Conservation (phyloP, 345 rosid genomes). For the Theobroma cacao region DNA sequence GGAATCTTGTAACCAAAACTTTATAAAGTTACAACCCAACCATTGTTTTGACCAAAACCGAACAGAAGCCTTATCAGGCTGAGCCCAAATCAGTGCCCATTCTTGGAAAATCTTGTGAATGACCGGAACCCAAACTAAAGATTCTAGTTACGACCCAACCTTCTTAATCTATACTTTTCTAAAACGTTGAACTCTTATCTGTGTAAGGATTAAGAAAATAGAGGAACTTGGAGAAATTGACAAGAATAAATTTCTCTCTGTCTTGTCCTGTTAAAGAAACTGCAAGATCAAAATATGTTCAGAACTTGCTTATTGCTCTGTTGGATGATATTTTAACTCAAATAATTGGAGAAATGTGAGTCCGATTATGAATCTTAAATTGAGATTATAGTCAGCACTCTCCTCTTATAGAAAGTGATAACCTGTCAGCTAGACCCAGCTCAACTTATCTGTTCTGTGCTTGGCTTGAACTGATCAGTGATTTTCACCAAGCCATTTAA, state of each 20-base stretch:
- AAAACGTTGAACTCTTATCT: too few relatives aligned
- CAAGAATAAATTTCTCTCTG: neutral
- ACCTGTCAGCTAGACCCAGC: neutral
- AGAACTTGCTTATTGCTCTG: neutral
- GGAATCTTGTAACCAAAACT: neutral
- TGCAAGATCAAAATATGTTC: neutral
- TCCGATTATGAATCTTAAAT: neutral
- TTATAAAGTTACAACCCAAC: neutral
- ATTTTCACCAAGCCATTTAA: neutral
- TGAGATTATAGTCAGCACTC: too few relatives aligned
- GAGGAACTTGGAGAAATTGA: neutral
- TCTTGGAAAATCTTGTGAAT: neutral
- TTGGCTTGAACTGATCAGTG: neutral
- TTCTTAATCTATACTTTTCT: neutral
- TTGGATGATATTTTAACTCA: neutral
- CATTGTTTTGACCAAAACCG: neutral
- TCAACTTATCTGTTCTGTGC: neutral
- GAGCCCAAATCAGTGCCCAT: neutral
- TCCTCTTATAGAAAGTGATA: too few relatives aligned
- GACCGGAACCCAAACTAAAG: neutral
- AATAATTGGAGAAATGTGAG: neutral
- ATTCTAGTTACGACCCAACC: neutral
- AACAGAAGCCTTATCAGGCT: neutral
- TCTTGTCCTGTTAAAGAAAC: neutral
- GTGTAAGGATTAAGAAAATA: neutral